Conservation (phyloP, 129 eudicot genomes). For the Sambucus nigra region DNA sequence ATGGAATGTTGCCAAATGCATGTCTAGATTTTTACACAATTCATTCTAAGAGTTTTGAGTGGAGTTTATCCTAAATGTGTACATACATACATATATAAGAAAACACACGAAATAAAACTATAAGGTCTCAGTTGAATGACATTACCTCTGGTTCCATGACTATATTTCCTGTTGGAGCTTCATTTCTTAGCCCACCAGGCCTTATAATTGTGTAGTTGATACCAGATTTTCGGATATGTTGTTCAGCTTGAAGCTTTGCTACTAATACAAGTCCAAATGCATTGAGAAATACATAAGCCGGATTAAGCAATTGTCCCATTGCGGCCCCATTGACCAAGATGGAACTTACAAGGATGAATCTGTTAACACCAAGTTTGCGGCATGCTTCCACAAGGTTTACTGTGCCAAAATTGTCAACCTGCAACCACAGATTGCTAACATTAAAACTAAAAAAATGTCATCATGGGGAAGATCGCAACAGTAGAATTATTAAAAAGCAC, state of each 20-base stretch:
- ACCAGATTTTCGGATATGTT: slow-evolving; percentile 73
- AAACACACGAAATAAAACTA: not conserved
- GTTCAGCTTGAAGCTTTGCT: slow-evolving; percentile 87
- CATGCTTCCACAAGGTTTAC: slow-evolving; percentile 92
- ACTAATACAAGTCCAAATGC: slow-evolving; percentile 67
- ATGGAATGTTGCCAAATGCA: too few relatives aligned
- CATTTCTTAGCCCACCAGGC: slow-evolving; percentile 84
- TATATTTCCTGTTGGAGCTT: slow-evolving; percentile 83
- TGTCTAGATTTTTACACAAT: too few relatives aligned
- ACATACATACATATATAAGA: too few relatives aligned
- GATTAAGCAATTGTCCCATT: slow-evolving; percentile 87
- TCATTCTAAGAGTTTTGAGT: too few relatives aligned
- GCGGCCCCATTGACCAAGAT: slow-evolving; percentile 91
- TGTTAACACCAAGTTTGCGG: slow-evolving; percentile 55
- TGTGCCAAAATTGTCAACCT: slow-evolving; percentile 96
- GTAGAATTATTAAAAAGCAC: too few relatives aligned
- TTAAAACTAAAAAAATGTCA: too few relatives aligned
- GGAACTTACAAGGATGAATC: slow-evolving; percentile 74
- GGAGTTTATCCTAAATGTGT: too few relatives aligned
- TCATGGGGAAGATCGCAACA: too few relatives aligned
- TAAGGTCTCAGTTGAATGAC: not conserved
- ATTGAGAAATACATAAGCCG: slow-evolving; percentile 76
- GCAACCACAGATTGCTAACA: too few relatives aligned
- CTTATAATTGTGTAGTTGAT: slow-evolving; percentile 82
- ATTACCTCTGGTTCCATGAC: slow-evolving; percentile 92